Evolutionary conservation across 495 filamentous ascomycete species (phyloP), one percentile per base, ranked within the genome.

Genomic region (Talaromyces wortmannii): DNA sequence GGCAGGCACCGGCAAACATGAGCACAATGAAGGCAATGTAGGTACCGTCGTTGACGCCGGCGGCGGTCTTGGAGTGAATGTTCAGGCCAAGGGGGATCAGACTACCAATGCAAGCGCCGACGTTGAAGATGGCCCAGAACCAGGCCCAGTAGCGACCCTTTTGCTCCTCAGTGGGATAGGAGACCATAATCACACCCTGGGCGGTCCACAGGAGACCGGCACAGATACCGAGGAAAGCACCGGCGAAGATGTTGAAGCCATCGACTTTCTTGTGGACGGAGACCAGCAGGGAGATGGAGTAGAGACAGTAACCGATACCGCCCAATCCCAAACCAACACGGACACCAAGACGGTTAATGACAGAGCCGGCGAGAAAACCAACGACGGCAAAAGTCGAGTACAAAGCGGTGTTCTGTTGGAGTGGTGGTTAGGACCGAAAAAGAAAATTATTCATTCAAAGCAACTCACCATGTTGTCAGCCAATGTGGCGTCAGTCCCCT

Each of bases 201-300:
- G 75, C 77, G 31, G 67, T 66, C 77, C 77, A 80, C 45, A 80
- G 66, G 13, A 79, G 57, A 56, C 71, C 74, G 5, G 77, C 76
- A 55, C 76, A 75, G 32, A 75, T 60, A 60, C 77, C 77, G 6
- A 80, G 70, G 10, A 76, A 62, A 23, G 68, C 70, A 32, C 77
- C 77, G 18, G 77, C 71, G 55, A 90, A 90, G 55, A 90, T 82
- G 66, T 87, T 87, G 67, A 92, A 91, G 6, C 85, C 89, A 23
- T 65, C 67, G 60, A 91, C 92, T 45, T 77, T 42, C 23, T 75
- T 84, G 63, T 92, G 87, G 56, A 84, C 89, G 68, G 88, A 95
- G 64, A 71, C 68, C 15, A 78, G 57, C 31, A 72, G 68, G 58
- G 68, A 72, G 18, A 69, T 67, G 4, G 75, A 61, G 57, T 79